A percentile compares a stretch with the other conserved stretches of the same genome.
phyloP scores from a whole-genome alignment of 176 grass and related monocot genomes.

The Eragrostis curvula region DNA sequence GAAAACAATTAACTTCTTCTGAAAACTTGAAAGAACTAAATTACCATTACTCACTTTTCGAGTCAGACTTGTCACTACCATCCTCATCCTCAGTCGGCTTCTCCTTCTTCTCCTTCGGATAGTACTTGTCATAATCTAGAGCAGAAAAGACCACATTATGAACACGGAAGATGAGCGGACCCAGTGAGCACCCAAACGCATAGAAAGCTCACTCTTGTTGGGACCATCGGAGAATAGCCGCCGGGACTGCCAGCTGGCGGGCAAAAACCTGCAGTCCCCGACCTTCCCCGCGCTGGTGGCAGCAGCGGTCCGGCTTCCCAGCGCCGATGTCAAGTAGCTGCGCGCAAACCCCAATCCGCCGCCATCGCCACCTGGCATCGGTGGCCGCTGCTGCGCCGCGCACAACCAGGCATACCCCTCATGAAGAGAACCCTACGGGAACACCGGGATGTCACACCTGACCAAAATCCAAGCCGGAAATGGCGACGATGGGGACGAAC shows the following conservation, averaged over 20 bases:
- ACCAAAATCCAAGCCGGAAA: neutral
- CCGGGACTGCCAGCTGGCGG: slow-evolving; percentile 58
- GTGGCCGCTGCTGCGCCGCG: slow-evolving; percentile 20
- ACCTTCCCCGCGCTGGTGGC: slow-evolving; percentile 35
- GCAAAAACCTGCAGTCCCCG: slow-evolving; percentile 64
- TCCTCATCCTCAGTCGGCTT: slow-evolving; percentile 20
- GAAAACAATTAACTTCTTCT: neutral
- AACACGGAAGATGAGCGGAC: neutral
- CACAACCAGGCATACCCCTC: slow-evolving; percentile 40
- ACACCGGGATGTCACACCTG: neutral
- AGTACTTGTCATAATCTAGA: slow-evolving; percentile 81
- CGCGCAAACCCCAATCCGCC: slow-evolving; percentile 49
- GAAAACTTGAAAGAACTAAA: slow-evolving; percentile 17
- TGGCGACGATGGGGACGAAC: neutral
- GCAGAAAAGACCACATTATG: neutral
- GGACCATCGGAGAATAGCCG: slow-evolving; percentile 61
- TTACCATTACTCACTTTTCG: slow-evolving; percentile 57
- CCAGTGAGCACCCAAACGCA: slow-evolving; percentile 16
- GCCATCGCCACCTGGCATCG: slow-evolving; percentile 29
- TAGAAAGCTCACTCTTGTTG: slow-evolving; percentile 70
- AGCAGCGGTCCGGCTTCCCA: slow-evolving; percentile 28
- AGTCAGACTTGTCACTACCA: slow-evolving; percentile 67
- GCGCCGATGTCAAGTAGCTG: slow-evolving; percentile 62
- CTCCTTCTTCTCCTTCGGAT: slow-evolving; percentile 73
- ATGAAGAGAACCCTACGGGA: slow-evolving; percentile 51